These are phyloP conservation scores for Boletellus sp. DNA, from an alignment of 1,284 basidiomycete species.

Conservation along the genomic window DNA sequence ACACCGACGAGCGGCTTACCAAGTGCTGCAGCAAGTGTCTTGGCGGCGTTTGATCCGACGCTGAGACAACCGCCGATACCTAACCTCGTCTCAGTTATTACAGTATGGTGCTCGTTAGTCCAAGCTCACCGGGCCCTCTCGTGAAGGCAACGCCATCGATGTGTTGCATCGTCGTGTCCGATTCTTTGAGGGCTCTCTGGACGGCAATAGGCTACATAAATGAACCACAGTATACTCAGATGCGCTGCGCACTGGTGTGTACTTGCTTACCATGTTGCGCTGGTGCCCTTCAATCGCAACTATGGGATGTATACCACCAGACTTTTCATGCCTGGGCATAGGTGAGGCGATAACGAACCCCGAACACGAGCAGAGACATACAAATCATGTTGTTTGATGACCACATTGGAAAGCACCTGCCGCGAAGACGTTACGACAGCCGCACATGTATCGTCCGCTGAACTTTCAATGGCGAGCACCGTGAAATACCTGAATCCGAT, in stretches of 20 bases:
- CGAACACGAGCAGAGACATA: slow-evolving; percentile 28
- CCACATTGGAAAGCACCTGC: slow-evolving; percentile 75
- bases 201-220: slow-evolving; percentile 71
- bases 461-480: slow-evolving; percentile 80
- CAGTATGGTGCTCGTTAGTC: background rate
- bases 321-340: slow-evolving; percentile 54
- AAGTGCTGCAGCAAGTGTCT: slow-evolving; percentile 72
- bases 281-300: slow-evolving; percentile 75
- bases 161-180: slow-evolving; percentile 54
- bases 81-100: slow-evolving; percentile 22
- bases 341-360: background rate
- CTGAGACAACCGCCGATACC: slow-evolving; percentile 80
- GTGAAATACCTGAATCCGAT: slow-evolving; percentile 40
- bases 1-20: slow-evolving; percentile 83
- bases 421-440: slow-evolving; percentile 72
- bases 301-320: slow-evolving; percentile 83
- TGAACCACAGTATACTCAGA: background rate
- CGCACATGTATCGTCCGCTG: slow-evolving; percentile 88
- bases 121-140: slow-evolving; percentile 72
- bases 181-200: slow-evolving; percentile 60
- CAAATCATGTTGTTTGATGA: slow-evolving; percentile 73
- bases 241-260: background rate
- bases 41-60: slow-evolving; percentile 76
- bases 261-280: slow-evolving; percentile 51
- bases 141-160: slow-evolving; percentile 90